Percentiles rank a stretch among this genome's conserved stretches.
phyloP scores from a whole-genome alignment of 768 basidiomycete species.

The Mycena vitilis region DNA sequence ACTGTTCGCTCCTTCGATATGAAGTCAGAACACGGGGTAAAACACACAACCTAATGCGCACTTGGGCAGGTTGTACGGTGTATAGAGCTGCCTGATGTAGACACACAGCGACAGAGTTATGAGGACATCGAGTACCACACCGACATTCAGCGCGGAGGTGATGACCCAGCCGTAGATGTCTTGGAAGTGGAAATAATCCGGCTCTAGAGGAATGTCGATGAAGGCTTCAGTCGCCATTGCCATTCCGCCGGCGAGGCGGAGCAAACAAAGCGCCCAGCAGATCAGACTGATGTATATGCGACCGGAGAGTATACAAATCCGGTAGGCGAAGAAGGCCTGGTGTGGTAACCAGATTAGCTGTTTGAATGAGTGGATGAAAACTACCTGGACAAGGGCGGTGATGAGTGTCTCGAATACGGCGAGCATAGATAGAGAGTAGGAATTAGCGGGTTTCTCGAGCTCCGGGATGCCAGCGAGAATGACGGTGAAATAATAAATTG shows the following conservation, averaged over 20 bases:
- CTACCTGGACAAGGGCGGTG: conserved; percentile 27
- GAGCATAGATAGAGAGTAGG: conserved; percentile 36
- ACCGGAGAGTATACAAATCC: conserved; percentile 45
- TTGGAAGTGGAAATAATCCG: conserved; percentile 36
- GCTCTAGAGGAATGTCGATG: conserved; percentile 28
- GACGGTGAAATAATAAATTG: conserved; percentile 47
- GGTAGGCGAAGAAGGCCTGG: conserved; percentile 47
- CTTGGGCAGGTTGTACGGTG: conserved; percentile 22
- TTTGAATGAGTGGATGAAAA: not conserved
- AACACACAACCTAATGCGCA: conserved; percentile 15
- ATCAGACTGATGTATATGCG: conserved; percentile 41
- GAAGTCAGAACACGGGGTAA: not conserved
- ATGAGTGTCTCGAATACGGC: conserved; percentile 44
- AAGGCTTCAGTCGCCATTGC: conserved; percentile 42
- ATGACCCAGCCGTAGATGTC: conserved; percentile 46
- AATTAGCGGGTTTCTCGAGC: conserved; percentile 35
- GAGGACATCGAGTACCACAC: conserved; percentile 45
- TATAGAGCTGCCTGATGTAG: conserved; percentile 40
- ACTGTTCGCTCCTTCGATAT: conserved; percentile 35
- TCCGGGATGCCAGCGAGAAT: conserved; percentile 35
- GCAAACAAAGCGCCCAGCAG: conserved; percentile 41
- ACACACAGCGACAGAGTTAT: conserved; percentile 48
- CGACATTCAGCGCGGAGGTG: conserved; percentile 42
- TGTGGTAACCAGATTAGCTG: not conserved
- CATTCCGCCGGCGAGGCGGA: conserved; percentile 44